Base-by-base conservation (phyloP, 2,329 filamentous ascomycete species). In the Xylariales sp. region DNA sequence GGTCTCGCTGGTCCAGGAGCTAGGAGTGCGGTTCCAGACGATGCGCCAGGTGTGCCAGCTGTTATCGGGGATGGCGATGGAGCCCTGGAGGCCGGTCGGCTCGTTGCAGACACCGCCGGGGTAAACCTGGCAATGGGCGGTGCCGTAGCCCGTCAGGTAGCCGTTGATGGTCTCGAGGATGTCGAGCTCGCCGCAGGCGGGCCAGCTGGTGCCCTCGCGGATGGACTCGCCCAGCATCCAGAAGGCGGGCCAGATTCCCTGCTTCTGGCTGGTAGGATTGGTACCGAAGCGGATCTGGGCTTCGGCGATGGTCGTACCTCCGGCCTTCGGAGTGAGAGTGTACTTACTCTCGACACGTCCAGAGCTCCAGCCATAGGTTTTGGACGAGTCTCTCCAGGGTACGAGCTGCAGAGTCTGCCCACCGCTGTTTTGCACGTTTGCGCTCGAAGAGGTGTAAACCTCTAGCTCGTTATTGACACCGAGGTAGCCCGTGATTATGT, bases 181-280 rank as follows among this genome's bases (percentile, higher is more conserved):
- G 52, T 72, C 69, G 32, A 70, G 55, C 53, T 72, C 69, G 39
- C 63, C 64, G 11, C 62, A 48, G 5, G 45, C 35, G 0, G 69
- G 68, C 69, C 67, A 71, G 41, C 59, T 60, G 12, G 42, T 49
- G 42, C 62, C 62, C 40, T 63, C 49, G 29, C 66, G 60, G 50
- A 60, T 67, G 2, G 43, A 49, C 7, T 54, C 42, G 5, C 67
- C 67, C 21, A 72, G 58, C 16, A 61, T 52, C 68, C 67, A 72
- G 44, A 72, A 70, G 0, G 67, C 68, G 0, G 62, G 64, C 68
- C 69, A 72, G 48, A 70, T 65, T 14, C 67, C 65, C 33, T 58
- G 45, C 41, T 65, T 59, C 5, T 46, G 35, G 7, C 36, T 16
- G 18, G 39, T 35, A 2, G 54, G 23, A 14, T 51, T 50, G 37